Evolutionary conservation across 306 rosid genomes (phyloP).

Genomic region (Cyamopsis tetragonoloba): DNA sequence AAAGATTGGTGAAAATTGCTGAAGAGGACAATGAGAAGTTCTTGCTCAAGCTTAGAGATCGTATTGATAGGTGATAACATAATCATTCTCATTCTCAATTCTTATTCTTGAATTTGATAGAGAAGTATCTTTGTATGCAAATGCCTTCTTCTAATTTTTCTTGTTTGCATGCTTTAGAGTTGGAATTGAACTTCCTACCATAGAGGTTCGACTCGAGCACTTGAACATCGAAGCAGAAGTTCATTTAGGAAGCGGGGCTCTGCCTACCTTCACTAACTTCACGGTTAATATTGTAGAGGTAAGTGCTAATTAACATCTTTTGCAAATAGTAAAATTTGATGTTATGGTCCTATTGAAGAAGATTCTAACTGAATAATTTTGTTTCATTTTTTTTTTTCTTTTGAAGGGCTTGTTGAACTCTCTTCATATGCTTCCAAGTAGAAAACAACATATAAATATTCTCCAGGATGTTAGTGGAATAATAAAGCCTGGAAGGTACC

Average conservation of each 20-base stretch:
- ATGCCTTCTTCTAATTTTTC: not conserved
- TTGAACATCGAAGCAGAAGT: slow-evolving; percentile 72
- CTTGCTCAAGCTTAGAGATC: slow-evolving; percentile 61
- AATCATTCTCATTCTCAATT: not conserved
- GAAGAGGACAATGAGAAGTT: slow-evolving; percentile 84
- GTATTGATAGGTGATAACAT: slow-evolving; percentile 56
- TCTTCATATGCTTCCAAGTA: slow-evolving; percentile 34
- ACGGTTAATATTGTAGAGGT: slow-evolving; percentile 55
- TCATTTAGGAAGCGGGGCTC: slow-evolving; percentile 63
- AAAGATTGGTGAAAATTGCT: slow-evolving; percentile 60
- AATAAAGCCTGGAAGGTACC: slow-evolving; percentile 70
- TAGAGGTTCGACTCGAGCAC: slow-evolving; percentile 70
- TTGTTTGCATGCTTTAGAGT: slow-evolving; percentile 42
- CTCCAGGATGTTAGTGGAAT: slow-evolving; percentile 74
- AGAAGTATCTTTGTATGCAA: not conserved
- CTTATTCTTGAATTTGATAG: not conserved
- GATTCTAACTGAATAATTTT: not conserved
- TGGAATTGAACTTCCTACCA: slow-evolving; percentile 71
- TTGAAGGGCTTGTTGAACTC: slow-evolving; percentile 36
- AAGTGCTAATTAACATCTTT: not conserved
- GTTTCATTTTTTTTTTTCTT: not conserved
- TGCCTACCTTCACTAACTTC: slow-evolving; percentile 67
- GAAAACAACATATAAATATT: slow-evolving; percentile 41
- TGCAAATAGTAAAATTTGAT: not conserved
- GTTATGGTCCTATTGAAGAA: not conserved